Evolutionary conservation across 164 flowering plant genomes (phyloP).

Genomic region (Vitis cinerea): DNA sequence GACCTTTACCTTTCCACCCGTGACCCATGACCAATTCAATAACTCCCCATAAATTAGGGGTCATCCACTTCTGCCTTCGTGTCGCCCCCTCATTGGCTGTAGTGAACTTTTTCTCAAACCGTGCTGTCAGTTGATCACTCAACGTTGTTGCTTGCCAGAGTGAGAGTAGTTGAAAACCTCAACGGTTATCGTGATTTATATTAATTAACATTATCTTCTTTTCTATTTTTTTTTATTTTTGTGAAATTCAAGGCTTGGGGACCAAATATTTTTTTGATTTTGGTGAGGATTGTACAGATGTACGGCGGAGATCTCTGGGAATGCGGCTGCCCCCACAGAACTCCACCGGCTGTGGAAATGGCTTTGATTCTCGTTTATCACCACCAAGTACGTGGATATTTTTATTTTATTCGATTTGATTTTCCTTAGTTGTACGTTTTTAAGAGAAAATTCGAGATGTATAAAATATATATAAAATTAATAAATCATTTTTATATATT

Average conservation of each 20-base stretch:
- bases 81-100: background rate
- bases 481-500: too few relatives aligned
- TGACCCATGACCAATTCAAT: too few relatives aligned
- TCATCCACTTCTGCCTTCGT: background rate
- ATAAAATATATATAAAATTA: too few relatives aligned
- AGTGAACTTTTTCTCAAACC: background rate
- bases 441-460: too few relatives aligned
- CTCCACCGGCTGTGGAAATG: slow-evolving; percentile 15
- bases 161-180: background rate
- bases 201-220: background rate
- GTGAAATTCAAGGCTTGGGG: background rate
- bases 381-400: too few relatives aligned
- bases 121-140: background rate
- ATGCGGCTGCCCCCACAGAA: slow-evolving; percentile 12
- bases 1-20: too few relatives aligned
- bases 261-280: background rate
- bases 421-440: too few relatives aligned
- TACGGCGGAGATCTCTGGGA: background rate
- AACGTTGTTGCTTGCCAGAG: background rate
- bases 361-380: background rate
- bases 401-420: too few relatives aligned
- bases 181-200: background rate
- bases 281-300: slow-evolving; percentile 4
- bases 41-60: background rate
- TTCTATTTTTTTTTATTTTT: too few relatives aligned